Percentiles rank a stretch among this genome's conserved stretches.
Conservation (phyloP, 352 stramenopile genomes). For the Globisporangium nodosum region DNA sequence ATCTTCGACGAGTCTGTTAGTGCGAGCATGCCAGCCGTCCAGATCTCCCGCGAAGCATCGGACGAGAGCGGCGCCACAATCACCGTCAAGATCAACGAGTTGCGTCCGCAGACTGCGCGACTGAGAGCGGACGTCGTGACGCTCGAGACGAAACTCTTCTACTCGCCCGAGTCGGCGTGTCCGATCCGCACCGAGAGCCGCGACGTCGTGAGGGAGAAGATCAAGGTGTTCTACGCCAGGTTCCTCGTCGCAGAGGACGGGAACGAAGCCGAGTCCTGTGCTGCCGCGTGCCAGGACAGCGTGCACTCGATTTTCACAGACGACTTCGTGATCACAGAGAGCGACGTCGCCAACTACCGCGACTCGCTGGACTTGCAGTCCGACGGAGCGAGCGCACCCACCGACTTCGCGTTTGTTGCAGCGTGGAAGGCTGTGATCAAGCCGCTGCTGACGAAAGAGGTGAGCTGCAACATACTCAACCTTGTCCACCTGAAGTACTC, state of each 20-base stretch:
- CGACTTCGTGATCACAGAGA: constrained; percentile 51
- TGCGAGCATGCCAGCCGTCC: constrained; percentile 37
- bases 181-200: constrained; percentile 45
- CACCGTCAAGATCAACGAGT: constrained; percentile 43
- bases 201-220: constrained; percentile 8
- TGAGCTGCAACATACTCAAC: constrained; percentile 72
- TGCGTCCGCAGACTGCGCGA: constrained; percentile 26
- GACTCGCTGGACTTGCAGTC: constrained; percentile 36
- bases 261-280: constrained; percentile 53
- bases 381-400: constrained; percentile 29
- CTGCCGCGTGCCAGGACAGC: constrained; percentile 48
- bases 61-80: constrained; percentile 17
- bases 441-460: constrained; percentile 78
- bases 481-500: constrained; percentile 84
- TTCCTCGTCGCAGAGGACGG: constrained; percentile 54
- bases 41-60: constrained; percentile 30
- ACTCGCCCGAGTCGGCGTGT: constrained; percentile 34
- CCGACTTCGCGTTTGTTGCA: constrained; percentile 76
- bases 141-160: constrained; percentile 1
- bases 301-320: constrained; percentile 54
- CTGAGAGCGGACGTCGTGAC: no score
- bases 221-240: no score
- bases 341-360: constrained; percentile 62
- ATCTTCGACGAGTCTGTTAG: constrained; percentile 36
- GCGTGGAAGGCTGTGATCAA: constrained; percentile 80